These are phyloP conservation scores for Boletus semigastroideus DNA, from an alignment of 1,284 basidiomycete species.

Conservation along the genomic window DNA sequence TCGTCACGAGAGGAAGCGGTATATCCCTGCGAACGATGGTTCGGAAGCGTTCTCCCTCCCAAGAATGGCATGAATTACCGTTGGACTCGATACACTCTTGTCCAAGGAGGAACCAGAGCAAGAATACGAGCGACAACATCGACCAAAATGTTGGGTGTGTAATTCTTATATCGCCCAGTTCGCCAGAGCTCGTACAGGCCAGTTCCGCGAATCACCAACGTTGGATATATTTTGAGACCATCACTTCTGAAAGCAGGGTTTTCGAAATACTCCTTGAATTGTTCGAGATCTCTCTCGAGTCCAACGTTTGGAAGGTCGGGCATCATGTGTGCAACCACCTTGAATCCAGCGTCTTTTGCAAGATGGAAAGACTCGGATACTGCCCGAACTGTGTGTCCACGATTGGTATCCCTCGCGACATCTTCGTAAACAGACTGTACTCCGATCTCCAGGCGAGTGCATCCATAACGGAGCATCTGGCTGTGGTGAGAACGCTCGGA, in stretches of 20 bases:
- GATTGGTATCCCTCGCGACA: constrained; percentile 97
- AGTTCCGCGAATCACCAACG: constrained; percentile 96
- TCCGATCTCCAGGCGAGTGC: constrained; percentile 96
- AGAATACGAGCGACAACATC: constrained; percentile 97
- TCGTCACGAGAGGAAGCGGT: constrained; percentile 91
- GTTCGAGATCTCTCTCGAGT: constrained; percentile 95
- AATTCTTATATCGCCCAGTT: constrained; percentile 97
- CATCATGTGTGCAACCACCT: constrained; percentile 99
- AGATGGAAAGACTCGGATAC: constrained; percentile 98
- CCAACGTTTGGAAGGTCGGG: constrained; percentile 97
- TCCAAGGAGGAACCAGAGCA: constrained; percentile 98
- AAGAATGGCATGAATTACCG: constrained; percentile 46
- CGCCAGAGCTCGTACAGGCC: constrained; percentile 97
- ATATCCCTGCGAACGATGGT: constrained; percentile 69
- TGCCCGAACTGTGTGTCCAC: constrained; percentile 96
- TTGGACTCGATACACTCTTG: constrained; percentile 96
- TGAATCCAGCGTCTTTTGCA: constrained; percentile 99
- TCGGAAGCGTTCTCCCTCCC: constrained; percentile 1
- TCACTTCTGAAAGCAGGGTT: constrained; percentile 98
- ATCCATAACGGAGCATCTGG: constrained; percentile 99
- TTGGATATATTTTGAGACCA: constrained; percentile 98
- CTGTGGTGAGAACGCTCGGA: constrained; percentile 39
- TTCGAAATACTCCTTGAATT: constrained; percentile 99
- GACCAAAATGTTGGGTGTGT: constrained; percentile 96
- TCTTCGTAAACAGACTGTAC: constrained; percentile 99